Base-by-base conservation (phyloP, 2,329 filamentous ascomycete genomes). In the Scytalidium lignicola region DNA sequence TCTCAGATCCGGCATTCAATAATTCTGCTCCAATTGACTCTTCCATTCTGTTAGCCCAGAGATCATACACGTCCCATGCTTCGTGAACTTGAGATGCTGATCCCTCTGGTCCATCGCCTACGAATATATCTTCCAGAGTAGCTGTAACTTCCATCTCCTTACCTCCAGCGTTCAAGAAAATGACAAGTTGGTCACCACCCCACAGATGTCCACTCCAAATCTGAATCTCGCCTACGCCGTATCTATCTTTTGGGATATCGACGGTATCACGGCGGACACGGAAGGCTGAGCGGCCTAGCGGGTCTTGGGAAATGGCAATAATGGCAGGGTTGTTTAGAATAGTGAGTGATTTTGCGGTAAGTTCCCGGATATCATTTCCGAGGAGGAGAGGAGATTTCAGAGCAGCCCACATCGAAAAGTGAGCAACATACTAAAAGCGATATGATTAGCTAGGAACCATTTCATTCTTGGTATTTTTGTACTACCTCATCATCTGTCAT, bases 31-130 rank as follows among this genome's bases (percentile, higher is more conserved):
- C 72, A 47, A 69, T 67, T 1, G 59, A 63, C 28, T 70, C 63
- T 17, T 60, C 63, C 72, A 79, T 75, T 32, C 75, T 65, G 52
- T 72, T 70, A 3, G 67, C 74, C 75, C 75, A 78, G 3, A 79
- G 64, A 55, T 79, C 74, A 53, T 70, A 73, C 7, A 78, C 61
- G 49, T 76, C 72, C 73, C 73, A 79, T 1, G 59, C 63, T 52
- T 66, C 56, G 22, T 62, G 56, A 0, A 70, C 56, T 57, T 73
- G 63, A 1, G 61, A 52, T 1, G 68, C 69, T 1, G 70, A 67
- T 28, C 66, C 67, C 2, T 62, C 65, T 1, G 66, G 67, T 15
- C 70, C 70, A 40, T 66, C 61, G 49, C 73, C 70, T 48, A 72
- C 62, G 62, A 78, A 79, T 46, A 79, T 71, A 29, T 78, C 75